Base-by-base conservation (phyloP, 169 alveolate genomes). In the Plasmodium vinckei region DNA sequence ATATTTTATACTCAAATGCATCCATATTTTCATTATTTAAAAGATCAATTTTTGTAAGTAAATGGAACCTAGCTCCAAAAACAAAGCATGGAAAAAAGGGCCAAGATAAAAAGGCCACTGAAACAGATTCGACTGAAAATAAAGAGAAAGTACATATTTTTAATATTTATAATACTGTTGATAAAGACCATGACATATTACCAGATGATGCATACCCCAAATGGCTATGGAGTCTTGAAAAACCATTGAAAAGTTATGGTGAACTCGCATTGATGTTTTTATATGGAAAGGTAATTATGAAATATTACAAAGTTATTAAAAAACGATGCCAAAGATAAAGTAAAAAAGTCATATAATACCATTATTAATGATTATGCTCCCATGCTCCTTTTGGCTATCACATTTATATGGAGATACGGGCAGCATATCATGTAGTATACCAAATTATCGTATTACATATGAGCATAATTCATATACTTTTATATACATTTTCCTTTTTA, bases 221-320 rank as follows among this genome's bases (percentile, higher is more conserved):
- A 42, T 93, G 96, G 96, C 71, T 93, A 39, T 93, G 96, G 96
- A 77, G 92, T 12, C 91, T 93, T 10, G 95, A 91, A 87, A 92
- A 91, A 53, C 94, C 95, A n/a, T 92, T 92, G 79, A 93, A 92
- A 75, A 75, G 94, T 25, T 93, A 93, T 77, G 96, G 96, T n/a
- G 95, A 93, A 61, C 92, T 93, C 44, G 87, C 93, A 44, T 84
- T 87, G 54, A 93, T 93, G 96, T 93, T 93, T 42, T 91, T 93
- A 25, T 87, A 93, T 39, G 96, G 96, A 33, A 89, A 92, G 93
- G 96, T 77, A 70, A 56, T 33, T 33, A 33, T 33, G 42, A 33
- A 33, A 33, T 33, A 33, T 3, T 33, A 33, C 12, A 15, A 63
- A 63, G 15, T 27, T 61, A 61, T 23, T 17, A 39, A 21, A 21